These are phyloP conservation scores for Colletotrichum shisoi DNA, from an alignment of 2,329 filamentous ascomycete genomes.

Conservation along the genomic window DNA sequence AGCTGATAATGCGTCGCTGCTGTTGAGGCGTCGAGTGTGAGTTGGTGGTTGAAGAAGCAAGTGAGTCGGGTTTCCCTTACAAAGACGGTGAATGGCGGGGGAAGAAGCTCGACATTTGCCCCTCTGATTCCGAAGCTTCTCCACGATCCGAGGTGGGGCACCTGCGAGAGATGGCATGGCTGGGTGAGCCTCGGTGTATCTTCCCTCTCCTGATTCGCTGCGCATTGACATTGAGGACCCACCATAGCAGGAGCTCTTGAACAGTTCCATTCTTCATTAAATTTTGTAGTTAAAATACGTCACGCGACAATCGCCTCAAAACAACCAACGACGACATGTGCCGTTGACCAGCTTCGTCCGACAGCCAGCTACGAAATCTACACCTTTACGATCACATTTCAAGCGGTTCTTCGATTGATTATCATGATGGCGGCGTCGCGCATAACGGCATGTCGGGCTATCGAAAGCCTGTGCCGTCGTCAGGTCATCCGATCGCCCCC, in stretches of 20 bases:
- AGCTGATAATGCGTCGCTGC: not conserved
- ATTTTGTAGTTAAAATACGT: slow-evolving; percentile 27
- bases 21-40: not conserved
- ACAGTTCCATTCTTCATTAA: not conserved
- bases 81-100: slow-evolving; percentile 26
- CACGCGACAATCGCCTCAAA: slow-evolving; percentile 8
- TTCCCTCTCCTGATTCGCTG: slow-evolving; percentile 21
- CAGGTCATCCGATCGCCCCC: slow-evolving; percentile 12
- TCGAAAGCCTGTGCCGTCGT: slow-evolving; percentile 21
- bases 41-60: not conserved
- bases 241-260: slow-evolving; percentile 32
- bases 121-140: slow-evolving; percentile 35
- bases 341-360: not conserved
- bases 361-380: not conserved
- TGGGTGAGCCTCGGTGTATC: slow-evolving; percentile 28
- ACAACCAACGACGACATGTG: not conserved
- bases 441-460: slow-evolving; percentile 29
- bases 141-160: slow-evolving; percentile 32
- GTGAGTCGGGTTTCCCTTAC: not conserved
- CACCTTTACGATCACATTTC: no score
- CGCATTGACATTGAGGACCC: not conserved
- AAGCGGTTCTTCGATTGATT: not conserved
- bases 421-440: slow-evolving; percentile 33
- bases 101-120: slow-evolving; percentile 35
- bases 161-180: not conserved